These are phyloP conservation scores for Cicer bijugum DNA, from an alignment of 306 rosid genomes.

Conservation along the genomic window DNA sequence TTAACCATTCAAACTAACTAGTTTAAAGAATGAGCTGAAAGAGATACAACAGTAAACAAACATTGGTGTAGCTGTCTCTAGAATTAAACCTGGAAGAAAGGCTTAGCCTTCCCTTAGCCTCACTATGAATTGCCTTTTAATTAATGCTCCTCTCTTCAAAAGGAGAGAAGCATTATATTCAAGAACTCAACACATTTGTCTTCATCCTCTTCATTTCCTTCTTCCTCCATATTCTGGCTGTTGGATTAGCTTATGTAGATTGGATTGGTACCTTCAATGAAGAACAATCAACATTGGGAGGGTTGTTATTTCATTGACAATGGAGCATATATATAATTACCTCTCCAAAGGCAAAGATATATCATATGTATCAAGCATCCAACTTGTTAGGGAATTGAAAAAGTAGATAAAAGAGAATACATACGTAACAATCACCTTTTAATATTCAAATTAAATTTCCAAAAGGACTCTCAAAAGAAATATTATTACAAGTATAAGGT, in stretches of 20 bases:
- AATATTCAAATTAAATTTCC: conserved; percentile 6
- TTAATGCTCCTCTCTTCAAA: conserved; percentile 48
- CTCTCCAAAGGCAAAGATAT: conserved; percentile 30
- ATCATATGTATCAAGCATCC: conserved; percentile 35
- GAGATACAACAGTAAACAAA: conserved; percentile 35
- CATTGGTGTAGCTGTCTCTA: neutral
- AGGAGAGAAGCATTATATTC: conserved; percentile 43
- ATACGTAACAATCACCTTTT: conserved; percentile 42
- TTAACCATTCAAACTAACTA: conserved; percentile 27
- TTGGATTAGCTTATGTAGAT: conserved; percentile 21
- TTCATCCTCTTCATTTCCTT: conserved; percentile 51
- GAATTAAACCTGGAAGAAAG: conserved; percentile 73
- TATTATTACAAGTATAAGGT: neutral
- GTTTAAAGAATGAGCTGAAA: conserved; percentile 33
- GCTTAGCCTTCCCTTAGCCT: conserved; percentile 88
- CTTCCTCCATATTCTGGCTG: conserved; percentile 55
- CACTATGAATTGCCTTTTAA: conserved; percentile 66
- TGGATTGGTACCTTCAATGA: conserved; percentile 23
- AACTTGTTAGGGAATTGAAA: conserved; percentile 16
- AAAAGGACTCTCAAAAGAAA: conserved; percentile 53
- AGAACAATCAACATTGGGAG: conserved; percentile 5
- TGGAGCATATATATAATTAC: conserved; percentile 40
- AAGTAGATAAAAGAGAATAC: conserved; percentile 51
- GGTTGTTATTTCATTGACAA: conserved; percentile 9
- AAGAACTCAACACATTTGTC: conserved; percentile 12